Percentiles rank a stretch among this genome's conserved stretches.
phyloP scores from a whole-genome alignment of 2,329 filamentous ascomycete genomes.

The Fusarium chlamydosporum region DNA sequence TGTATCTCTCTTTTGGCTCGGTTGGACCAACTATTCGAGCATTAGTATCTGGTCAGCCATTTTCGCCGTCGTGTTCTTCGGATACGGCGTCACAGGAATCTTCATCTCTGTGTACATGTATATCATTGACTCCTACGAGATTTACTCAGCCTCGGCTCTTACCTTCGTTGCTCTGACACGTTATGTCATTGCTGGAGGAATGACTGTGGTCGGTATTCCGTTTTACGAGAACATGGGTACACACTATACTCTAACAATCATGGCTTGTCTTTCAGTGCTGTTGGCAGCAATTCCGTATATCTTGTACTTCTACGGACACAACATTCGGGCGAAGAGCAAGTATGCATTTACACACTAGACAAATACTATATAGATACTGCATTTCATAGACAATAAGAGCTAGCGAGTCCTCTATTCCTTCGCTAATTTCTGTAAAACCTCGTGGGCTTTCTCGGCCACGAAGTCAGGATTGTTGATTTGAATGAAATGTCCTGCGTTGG shows the following conservation, averaged over 20 bases:
- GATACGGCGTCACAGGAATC: slow-evolving; percentile 57
- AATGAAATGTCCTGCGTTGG: slow-evolving; percentile 54
- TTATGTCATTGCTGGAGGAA: slow-evolving; percentile 54
- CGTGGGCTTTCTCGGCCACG: slow-evolving; percentile 52
- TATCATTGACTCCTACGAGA: slow-evolving; percentile 56
- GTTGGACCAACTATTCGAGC: slow-evolving; percentile 60
- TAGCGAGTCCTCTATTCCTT: background rate
- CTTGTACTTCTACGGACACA: slow-evolving; percentile 47
- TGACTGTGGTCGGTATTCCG: slow-evolving; percentile 55
- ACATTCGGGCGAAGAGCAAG: slow-evolving; percentile 42
- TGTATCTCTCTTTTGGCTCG: slow-evolving; percentile 65
- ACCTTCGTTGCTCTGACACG: slow-evolving; percentile 52
- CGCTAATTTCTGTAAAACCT: slow-evolving; percentile 21
- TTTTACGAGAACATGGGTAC: slow-evolving; percentile 55
- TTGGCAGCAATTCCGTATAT: slow-evolving; percentile 53
- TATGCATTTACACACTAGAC: slow-evolving; percentile 29
- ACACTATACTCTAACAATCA: slow-evolving; percentile 53
- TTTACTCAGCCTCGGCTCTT: slow-evolving; percentile 53
- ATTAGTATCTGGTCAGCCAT: slow-evolving; percentile 63
- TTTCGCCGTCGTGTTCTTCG: slow-evolving; percentile 59
- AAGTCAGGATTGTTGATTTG: slow-evolving; percentile 66
- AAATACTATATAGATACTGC: background rate
- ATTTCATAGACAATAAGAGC: rapidly evolving
- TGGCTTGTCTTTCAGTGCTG: slow-evolving; percentile 50
- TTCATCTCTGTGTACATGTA: slow-evolving; percentile 56